A percentile compares a stretch with the other conserved stretches of the same genome.
Evolutionary conservation across 495 filamentous ascomycete species (phyloP).

Genomic region (Copromyces sp.): DNA sequence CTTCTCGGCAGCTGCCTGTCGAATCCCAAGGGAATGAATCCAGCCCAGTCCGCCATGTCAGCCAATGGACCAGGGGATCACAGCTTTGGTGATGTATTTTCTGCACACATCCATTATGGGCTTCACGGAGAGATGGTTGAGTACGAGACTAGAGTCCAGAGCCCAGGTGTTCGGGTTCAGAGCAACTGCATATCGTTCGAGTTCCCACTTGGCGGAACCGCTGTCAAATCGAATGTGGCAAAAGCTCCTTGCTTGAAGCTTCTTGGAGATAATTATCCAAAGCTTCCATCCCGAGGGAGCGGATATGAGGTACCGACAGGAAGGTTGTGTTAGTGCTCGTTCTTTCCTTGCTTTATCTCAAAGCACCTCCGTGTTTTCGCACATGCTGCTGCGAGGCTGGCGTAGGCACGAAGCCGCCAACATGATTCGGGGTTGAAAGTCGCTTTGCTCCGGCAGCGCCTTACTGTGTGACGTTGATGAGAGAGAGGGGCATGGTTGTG

Average conservation of each 20-base stretch:
- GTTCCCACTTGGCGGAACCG: neutral
- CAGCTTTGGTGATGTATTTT: neutral
- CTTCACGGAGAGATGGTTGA: neutral
- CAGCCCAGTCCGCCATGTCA: neutral
- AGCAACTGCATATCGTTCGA: neutral
- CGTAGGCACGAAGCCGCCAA: neutral
- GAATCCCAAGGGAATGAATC: neutral
- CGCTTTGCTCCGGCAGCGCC: neutral
- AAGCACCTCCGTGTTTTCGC: neutral
- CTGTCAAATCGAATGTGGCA: neutral
- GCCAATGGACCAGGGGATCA: neutral
- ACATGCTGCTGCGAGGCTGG: neutral
- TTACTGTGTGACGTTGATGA: neutral
- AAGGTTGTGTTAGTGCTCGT: neutral
- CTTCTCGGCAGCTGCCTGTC: neutral
- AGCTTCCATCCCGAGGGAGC: neutral
- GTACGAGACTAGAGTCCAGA: neutral
- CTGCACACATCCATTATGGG: neutral
- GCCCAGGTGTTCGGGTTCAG: neutral
- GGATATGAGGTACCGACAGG: neutral
- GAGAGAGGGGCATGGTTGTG: neutral
- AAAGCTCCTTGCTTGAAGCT: neutral
- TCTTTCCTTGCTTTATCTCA: neutral
- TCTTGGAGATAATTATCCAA: neutral
- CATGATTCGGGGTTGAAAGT: neutral